Evolutionary conservation across 306 rosid genomes (phyloP).

Genomic region (Ormosia semicastrata): DNA sequence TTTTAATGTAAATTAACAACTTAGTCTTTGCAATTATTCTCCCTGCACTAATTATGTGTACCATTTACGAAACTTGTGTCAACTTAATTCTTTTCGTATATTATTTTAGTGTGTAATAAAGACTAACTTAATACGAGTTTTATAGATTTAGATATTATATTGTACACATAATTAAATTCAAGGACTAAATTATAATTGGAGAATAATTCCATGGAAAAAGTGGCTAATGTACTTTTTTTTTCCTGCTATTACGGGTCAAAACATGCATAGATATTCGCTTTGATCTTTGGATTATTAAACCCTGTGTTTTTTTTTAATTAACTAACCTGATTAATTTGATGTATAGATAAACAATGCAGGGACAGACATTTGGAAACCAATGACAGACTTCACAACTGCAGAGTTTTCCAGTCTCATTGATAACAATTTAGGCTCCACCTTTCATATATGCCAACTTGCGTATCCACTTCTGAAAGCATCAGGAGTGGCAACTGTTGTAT

Average conservation of each 20-base stretch:
- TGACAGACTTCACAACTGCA: conserved; percentile 54
- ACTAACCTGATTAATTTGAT: conserved; percentile 17
- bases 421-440: conserved; percentile 72
- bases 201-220: neutral
- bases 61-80: too few relatives aligned
- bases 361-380: conserved; percentile 70
- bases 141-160: too few relatives aligned
- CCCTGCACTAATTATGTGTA: too few relatives aligned
- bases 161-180: neutral
- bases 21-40: too few relatives aligned
- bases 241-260: neutral
- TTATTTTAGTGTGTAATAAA: too few relatives aligned
- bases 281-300: neutral
- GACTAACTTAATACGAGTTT: too few relatives aligned
- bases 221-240: neutral
- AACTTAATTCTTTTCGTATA: too few relatives aligned
- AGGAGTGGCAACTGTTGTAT: conserved; percentile 59
- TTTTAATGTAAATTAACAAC: too few relatives aligned
- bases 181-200: neutral
- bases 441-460: conserved; percentile 73
- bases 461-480: conserved; percentile 69
- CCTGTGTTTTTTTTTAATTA: neutral
- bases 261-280: neutral
- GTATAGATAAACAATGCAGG: conserved; percentile 64
- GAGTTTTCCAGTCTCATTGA: conserved; percentile 65